A percentile compares a stretch with the other conserved stretches of the same genome.
Evolutionary conservation across 2,329 filamentous ascomycete genomes (phyloP).

Genomic region (Ophiostoma sp.): DNA sequence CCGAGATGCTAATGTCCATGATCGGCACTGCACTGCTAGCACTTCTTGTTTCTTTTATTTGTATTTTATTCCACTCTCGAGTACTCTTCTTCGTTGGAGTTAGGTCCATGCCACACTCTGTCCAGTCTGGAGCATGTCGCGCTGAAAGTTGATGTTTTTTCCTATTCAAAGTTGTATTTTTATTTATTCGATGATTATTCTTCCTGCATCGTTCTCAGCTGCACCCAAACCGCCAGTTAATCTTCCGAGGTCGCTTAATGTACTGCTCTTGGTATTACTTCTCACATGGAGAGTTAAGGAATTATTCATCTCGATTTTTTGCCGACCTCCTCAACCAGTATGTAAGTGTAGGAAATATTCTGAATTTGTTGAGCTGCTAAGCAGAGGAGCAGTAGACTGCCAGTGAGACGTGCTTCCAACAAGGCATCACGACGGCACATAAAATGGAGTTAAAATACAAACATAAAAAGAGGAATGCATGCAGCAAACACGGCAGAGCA

Average conservation of each 20-base stretch:
- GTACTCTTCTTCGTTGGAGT: background rate
- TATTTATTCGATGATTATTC: no score
- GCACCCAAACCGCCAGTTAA: no score
- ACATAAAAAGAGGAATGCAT: background rate
- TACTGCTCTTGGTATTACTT: no score
- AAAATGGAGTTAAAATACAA: background rate
- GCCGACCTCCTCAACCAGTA: background rate
- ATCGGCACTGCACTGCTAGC: background rate
- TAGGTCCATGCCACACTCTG: no score
- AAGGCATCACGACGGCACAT: background rate
- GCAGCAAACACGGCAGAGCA: background rate
- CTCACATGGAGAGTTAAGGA: no score
- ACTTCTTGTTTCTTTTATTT: background rate
- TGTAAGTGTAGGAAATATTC: background rate
- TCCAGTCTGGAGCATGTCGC: no score
- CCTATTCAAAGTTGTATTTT: no score
- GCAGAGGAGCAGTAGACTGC: background rate
- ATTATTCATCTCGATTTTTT: background rate
- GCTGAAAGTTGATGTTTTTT: no score
- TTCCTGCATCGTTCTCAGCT: no score
- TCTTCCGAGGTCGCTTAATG: no score
- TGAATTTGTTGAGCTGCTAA: constrained; percentile 1
- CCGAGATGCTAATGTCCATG: background rate
- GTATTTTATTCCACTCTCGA: background rate
- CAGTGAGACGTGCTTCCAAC: background rate